Evolutionary conservation across 1,139 yeast genomes (phyloP).

Genomic region (Geotrichum histeridarum): DNA sequence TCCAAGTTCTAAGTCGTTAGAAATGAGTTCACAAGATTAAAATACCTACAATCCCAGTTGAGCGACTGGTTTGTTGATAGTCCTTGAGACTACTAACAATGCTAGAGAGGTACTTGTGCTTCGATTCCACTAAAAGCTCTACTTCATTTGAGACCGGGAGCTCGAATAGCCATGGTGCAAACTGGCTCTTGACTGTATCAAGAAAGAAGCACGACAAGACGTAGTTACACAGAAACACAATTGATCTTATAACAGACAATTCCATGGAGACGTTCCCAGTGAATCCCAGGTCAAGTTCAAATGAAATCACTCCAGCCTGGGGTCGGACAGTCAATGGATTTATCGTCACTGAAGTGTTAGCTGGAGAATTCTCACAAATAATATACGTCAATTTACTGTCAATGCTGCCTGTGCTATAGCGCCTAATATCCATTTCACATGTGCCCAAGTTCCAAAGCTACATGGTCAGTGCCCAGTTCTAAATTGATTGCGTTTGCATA

Average conservation of each 20-base stretch:
- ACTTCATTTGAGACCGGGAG: not conserved
- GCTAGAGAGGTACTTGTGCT: not conserved
- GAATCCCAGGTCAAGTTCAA: not conserved
- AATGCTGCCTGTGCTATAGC: too few species aligned
- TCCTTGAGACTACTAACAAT: conserved; percentile 1
- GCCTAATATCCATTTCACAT: too few species aligned
- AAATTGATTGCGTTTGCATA: too few species aligned
- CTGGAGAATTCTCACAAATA: too few species aligned
- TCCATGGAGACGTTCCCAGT: not conserved
- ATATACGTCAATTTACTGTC: too few species aligned
- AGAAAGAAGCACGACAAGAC: conserved; percentile 1
- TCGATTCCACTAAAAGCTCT: not conserved
- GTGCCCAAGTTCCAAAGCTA: too few species aligned
- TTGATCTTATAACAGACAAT: not conserved
- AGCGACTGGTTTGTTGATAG: not conserved
- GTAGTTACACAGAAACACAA: conserved; percentile 1
- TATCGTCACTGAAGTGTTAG: not conserved
- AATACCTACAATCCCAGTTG: not conserved
- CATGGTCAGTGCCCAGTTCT: too few species aligned
- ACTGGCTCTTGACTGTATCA: not conserved
- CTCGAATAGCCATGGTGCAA: not conserved
- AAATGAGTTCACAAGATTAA: not conserved
- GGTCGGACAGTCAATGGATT: not conserved
- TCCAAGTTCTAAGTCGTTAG: not conserved
- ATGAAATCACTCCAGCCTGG: not conserved